These are phyloP conservation scores for Magnolia kwangsiensis DNA, from an alignment of 164 flowering plant genomes.

Conservation along the genomic window DNA sequence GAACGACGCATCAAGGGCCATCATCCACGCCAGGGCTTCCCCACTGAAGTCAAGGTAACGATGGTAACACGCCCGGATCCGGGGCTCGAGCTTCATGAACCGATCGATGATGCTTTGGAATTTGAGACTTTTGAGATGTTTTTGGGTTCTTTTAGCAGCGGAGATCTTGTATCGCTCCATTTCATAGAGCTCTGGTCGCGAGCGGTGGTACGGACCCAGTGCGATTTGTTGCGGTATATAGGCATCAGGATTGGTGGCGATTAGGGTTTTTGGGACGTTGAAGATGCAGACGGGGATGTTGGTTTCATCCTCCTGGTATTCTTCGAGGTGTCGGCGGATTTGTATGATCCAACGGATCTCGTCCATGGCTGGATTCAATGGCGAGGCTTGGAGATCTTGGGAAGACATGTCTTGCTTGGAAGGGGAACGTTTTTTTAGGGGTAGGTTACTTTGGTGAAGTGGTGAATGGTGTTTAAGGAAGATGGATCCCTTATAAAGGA, in stretches of 20 bases:
- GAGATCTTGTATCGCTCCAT: slow-evolving; percentile 13
- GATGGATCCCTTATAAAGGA: not conserved
- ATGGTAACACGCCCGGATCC: slow-evolving; percentile 25
- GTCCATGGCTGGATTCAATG: not conserved
- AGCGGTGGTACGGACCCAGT: slow-evolving; percentile 13
- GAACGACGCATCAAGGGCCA: slow-evolving; percentile 31
- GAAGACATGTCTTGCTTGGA: not conserved
- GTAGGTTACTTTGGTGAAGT: not conserved
- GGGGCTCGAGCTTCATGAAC: slow-evolving; percentile 14
- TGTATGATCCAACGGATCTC: slow-evolving; percentile 11
- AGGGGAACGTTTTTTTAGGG: not conserved
- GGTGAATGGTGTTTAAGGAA: not conserved
- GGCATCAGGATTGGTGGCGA: slow-evolving; percentile 11
- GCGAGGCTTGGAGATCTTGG: not conserved
- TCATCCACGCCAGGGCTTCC: slow-evolving; percentile 28
- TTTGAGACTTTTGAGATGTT: slow-evolving; percentile 11
- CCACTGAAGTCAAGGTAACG: slow-evolving; percentile 22
- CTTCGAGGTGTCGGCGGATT: slow-evolving; percentile 1
- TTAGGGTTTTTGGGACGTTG: slow-evolving; percentile 8
- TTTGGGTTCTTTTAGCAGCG: slow-evolving; percentile 6
- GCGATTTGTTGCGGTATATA: slow-evolving; percentile 11
- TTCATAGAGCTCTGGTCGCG: slow-evolving; percentile 14
- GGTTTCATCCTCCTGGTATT: not conserved
- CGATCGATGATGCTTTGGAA: slow-evolving; percentile 18
- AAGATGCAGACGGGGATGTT: slow-evolving; percentile 8